Evolutionary conservation across 208 protist species (phyloP), one percentile per base, ranked within the genome.

Genomic region (Wallacemonas sp.): DNA sequence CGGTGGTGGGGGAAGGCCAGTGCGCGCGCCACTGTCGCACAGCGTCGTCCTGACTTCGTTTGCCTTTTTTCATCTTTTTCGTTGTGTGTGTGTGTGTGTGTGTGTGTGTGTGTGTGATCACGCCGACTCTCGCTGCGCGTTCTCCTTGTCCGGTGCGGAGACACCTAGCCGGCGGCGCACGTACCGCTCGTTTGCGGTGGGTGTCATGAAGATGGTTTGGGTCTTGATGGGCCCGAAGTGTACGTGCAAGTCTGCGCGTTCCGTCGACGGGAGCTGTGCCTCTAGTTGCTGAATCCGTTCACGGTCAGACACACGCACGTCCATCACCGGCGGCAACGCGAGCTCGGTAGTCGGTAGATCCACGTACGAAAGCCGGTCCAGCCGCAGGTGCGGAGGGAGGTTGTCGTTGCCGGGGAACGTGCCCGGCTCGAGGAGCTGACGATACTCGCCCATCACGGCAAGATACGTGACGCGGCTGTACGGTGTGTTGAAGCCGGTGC

Each of bases 381-480:
- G 82, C 6, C 89, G 83, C 12, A 95, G 72, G 66, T 95, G 89
- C 0, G 86, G 89, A 0, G 86, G 89, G 13, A 95, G 71, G 52
- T 81, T 64, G 2, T 64, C 72, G 67, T 95, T 95, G 48, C 53
- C 72, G 10, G 89, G 89, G 37, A 85, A 87, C 0, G 81, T 82
- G 15, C 89, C 89, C 0, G 85, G 73, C 45, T 91, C 79, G 0
- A 95, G 75, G 26, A 87, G 52, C 68, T 92, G 85, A 52, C 83
- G 81, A 71, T 92, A 95, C 61, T 95, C 89, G 4, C 85, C 89
- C 79, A 86, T 81, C 84, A 89, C 88, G 15, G 85, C 83, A 17
- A 92, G 64, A 58, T 92, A 95, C 15, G 61, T 79, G 76, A 75
- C 85, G 27, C 86, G 83, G 57, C 76, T 89, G 65, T 91, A 95